phyloP scores from a whole-genome alignment of 805 yeast genomes.

The Pichia cephalocereana region DNA sequence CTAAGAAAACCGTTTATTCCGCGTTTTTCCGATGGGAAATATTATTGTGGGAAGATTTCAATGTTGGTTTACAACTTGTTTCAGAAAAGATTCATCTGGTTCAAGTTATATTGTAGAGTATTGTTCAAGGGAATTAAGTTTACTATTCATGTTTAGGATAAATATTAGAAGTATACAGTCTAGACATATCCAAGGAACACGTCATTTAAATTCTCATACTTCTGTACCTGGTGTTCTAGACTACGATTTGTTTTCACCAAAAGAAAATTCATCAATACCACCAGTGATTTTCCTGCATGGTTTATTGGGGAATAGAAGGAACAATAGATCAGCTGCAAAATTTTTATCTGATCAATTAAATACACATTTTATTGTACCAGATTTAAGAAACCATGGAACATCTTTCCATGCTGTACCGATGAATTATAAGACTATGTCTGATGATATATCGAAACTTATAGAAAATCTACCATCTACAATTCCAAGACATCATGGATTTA shows the following conservation, averaged over 20 bases:
- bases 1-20: too few relatives aligned
- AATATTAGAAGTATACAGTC: background rate
- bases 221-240: background rate
- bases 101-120: background rate
- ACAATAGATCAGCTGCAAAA: conserved; percentile 69
- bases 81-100: background rate
- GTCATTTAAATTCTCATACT: background rate
- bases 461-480: conserved; percentile 10
- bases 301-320: conserved; percentile 69
- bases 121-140: too few relatives aligned
- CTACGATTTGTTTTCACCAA: conserved; percentile 8
- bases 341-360: conserved; percentile 34
- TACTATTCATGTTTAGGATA: background rate
- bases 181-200: background rate
- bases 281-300: conserved; percentile 85
- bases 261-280: conserved; percentile 16
- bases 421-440: conserved; percentile 67
- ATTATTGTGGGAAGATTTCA: too few relatives aligned
- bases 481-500: conserved; percentile 30
- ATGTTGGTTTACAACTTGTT: too few relatives aligned
- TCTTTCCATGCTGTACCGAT: conserved; percentile 68
- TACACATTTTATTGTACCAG: conserved; percentile 58
- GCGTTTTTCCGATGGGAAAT: background rate
- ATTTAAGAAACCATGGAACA: conserved; percentile 83
- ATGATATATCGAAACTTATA: conserved; percentile 64